Percentiles rank a stretch among this genome's conserved stretches.
Evolutionary conservation across 2,329 filamentous ascomycete species (phyloP).

Genomic region (Cordyceps farinosa): DNA sequence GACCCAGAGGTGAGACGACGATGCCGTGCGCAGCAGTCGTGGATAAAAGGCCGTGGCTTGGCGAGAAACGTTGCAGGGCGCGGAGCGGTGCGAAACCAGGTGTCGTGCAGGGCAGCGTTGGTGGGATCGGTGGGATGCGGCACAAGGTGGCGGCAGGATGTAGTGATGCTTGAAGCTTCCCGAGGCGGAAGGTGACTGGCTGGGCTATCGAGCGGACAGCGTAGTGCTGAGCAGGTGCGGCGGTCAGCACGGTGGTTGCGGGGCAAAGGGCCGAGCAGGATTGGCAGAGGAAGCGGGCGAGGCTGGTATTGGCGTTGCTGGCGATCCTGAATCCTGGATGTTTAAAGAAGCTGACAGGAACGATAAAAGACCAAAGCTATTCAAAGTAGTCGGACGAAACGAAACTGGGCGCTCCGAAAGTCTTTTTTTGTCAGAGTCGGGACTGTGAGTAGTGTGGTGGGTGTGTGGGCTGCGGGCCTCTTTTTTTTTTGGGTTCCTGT

Average conservation of each 20-base stretch:
- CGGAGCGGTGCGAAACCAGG: not conserved
- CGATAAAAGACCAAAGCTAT: not conserved
- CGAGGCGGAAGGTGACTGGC: conserved; percentile 17
- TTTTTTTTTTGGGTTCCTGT: not conserved
- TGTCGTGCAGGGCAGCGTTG: not conserved
- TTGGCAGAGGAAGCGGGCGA: not conserved
- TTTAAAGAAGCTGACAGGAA: not conserved
- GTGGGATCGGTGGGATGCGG: conserved; percentile 6
- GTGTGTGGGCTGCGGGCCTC: conserved; percentile 4
- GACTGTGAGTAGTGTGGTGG: not conserved
- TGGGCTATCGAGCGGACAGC: not conserved
- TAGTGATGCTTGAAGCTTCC: not conserved
- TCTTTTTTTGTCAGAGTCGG: not conserved
- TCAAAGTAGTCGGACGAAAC: not conserved
- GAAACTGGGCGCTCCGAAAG: not conserved
- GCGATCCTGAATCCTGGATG: not conserved
- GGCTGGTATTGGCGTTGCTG: not conserved
- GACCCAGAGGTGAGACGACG: conserved; percentile 17
- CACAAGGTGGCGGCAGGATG: not conserved
- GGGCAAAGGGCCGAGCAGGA: conserved; percentile 17
- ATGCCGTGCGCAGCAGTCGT: not conserved
- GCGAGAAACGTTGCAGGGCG: conserved; percentile 15
- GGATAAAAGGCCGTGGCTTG: not conserved
- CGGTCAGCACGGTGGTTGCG: conserved; percentile 13
- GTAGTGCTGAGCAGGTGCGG: conserved; percentile 17